phyloP scores from a whole-genome alignment of 345 rosid species.

The Bruguiera parviflora region DNA sequence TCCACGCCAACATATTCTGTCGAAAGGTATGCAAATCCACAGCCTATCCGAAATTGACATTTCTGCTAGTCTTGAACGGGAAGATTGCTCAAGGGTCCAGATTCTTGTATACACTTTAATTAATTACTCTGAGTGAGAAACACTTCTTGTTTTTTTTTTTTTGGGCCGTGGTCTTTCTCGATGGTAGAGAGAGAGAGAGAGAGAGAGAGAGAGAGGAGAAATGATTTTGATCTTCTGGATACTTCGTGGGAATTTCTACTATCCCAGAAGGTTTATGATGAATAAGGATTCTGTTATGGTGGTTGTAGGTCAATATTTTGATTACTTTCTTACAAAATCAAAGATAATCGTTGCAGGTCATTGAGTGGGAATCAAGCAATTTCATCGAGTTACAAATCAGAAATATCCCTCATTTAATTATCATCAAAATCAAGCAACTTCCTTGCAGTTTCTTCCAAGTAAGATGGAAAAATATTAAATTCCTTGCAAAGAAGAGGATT shows the following conservation, averaged over 20 bases:
- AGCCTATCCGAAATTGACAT: too few relatives aligned
- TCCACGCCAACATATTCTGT: constrained; percentile 1
- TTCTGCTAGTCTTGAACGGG: constrained; percentile 1
- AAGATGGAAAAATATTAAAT: too few relatives aligned
- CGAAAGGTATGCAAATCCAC: too few relatives aligned
- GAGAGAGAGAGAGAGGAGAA: too few relatives aligned
- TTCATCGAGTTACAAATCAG: neutral
- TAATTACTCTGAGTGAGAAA: too few relatives aligned
- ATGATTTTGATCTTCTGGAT: neutral
- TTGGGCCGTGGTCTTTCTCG: too few relatives aligned
- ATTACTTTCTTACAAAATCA: neutral
- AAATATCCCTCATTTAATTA: too few relatives aligned
- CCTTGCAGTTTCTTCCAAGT: neutral
- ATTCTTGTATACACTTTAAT: neutral
- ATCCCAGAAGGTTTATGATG: neutral
- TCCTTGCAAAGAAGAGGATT: too few relatives aligned
- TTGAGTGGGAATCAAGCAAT: constrained; percentile 9
- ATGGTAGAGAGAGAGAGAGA: too few relatives aligned
- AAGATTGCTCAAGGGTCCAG: constrained; percentile 16
- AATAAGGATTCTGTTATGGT: too few relatives aligned
- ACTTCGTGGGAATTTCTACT: neutral
- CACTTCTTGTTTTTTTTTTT: too few relatives aligned
- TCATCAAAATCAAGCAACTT: constrained; percentile 1
- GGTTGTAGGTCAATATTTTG: constrained; percentile 1
- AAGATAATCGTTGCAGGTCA: neutral